Conservation (phyloP, 2,329 filamentous ascomycete species). For the Xenosphaeropsis pyriputrescens region DNA sequence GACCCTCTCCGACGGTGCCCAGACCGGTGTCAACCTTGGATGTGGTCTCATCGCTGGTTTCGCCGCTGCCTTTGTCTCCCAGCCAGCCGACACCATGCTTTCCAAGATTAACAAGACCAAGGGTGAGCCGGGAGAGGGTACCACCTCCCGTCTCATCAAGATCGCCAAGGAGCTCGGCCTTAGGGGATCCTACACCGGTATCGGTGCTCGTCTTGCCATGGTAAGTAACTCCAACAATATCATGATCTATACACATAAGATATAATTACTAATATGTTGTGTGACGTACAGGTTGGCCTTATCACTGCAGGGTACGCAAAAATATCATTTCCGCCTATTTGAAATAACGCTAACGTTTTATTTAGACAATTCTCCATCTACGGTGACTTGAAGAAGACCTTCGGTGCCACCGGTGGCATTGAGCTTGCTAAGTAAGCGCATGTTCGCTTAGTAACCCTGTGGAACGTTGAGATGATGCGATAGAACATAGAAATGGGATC, state of each 20-base stretch:
- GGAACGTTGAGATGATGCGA: no score
- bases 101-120: slow-evolving; percentile 95
- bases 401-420: slow-evolving; percentile 62
- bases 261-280: no score
- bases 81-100: slow-evolving; percentile 88
- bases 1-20: slow-evolving; percentile 47
- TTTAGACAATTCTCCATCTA: slow-evolving; percentile 85
- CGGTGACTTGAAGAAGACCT: slow-evolving; percentile 54
- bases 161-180: slow-evolving; percentile 77
- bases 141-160: slow-evolving; percentile 68
- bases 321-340: slow-evolving; percentile 1
- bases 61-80: slow-evolving; percentile 73
- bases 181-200: slow-evolving; percentile 64
- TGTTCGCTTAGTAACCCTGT: no score
- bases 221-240: slow-evolving; percentile 5
- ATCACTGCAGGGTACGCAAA: slow-evolving; percentile 4
- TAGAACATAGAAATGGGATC: no score
- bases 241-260: not conserved
- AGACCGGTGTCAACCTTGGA: slow-evolving; percentile 70
- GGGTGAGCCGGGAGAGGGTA: slow-evolving; percentile 75
- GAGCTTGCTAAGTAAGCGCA: slow-evolving; percentile 39
- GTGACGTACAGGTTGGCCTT: not conserved
- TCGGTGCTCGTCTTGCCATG: slow-evolving; percentile 67
- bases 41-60: slow-evolving; percentile 71
- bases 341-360: slow-evolving; percentile 51